phyloP scores from a whole-genome alignment of 495 filamentous ascomycete species.

The Recurvomyces mirabilis region DNA sequence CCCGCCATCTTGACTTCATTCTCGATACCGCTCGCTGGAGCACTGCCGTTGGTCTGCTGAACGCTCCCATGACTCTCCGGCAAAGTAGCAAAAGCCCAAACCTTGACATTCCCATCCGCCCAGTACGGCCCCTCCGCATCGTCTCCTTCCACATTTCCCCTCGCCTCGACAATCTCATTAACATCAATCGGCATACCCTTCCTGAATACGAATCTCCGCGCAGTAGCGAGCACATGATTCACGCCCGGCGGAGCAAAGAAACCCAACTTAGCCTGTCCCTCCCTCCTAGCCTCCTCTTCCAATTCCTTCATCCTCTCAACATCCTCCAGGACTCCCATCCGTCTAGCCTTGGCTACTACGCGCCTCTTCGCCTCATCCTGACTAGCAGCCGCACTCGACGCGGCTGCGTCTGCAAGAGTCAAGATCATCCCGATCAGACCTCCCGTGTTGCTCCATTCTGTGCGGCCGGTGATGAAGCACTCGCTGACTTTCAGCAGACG shows the following conservation, averaged over 20 bases:
- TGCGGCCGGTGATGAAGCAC: conserved; percentile 68
- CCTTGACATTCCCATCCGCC: conserved; percentile 59
- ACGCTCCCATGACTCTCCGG: conserved; percentile 27
- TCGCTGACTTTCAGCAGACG: conserved; percentile 51
- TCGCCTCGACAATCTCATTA: conserved; percentile 48
- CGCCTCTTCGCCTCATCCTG: conserved; percentile 16
- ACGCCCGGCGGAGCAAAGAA: conserved; percentile 71
- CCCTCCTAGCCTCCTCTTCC: conserved; percentile 23
- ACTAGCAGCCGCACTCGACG: conserved; percentile 27
- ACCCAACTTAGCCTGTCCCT: conserved; percentile 37
- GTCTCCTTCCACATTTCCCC: conserved; percentile 23
- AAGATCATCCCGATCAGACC: conserved; percentile 77
- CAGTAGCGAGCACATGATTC: conserved; percentile 64
- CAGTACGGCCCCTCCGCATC: conserved; percentile 49
- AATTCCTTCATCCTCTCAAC: conserved; percentile 22
- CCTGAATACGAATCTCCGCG: conserved; percentile 80
- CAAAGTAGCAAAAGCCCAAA: conserved; percentile 65
- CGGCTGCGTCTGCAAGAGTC: conserved; percentile 56
- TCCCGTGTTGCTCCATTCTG: conserved; percentile 63
- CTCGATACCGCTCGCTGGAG: background rate
- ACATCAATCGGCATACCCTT: conserved; percentile 60
- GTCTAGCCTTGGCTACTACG: conserved; percentile 6
- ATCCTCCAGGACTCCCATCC: conserved; percentile 14
- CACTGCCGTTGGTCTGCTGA: background rate
- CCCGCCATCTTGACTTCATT: conserved; percentile 3